Base-by-base conservation (phyloP, 768 basidiomycete species). In the Naganishia antarctica region DNA sequence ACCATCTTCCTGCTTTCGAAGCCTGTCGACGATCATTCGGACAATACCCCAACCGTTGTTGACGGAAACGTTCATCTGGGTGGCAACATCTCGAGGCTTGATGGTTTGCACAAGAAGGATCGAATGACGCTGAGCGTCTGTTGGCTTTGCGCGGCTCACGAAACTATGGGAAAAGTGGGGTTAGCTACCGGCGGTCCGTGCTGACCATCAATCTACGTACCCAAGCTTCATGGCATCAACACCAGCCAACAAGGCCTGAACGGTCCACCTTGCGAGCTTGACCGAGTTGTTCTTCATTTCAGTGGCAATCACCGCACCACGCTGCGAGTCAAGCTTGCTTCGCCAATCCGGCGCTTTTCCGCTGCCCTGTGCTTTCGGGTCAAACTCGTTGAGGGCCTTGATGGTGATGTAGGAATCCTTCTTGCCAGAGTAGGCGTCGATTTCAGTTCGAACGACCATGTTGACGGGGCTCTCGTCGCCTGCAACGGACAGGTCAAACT, bases 251-350 rank as follows among this genome's bases (percentile, higher is more conserved):
- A 97, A 83, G 74, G 89, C 89, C 81, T 97, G 92, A 18, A 97
- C 90, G 0, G 94, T 87, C 92, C 94, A 99, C 73, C 94, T 88
- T 21, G 93, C 92, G 29, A 99, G 83, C 78, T 99, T 99, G 80
- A 87, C 92, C 71, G 87, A 90, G 80, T 99, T 99, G 80, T 99
- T 99, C 82, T 98, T 99, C 96, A 98, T 98, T 82, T 99, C 96
- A 26, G 91, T 93, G 37, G 96, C 91, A 65, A 98, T 92, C 45
- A 99, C 94, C 1, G 96, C 96, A 67, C 96, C 96, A 47, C 92
- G 85, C 78, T 97, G 92, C 4, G 89, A 86, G 79, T 99, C 96
- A 45, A 99, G 81, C 79, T 94, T 94, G n/a, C 89, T 84, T 34
- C 93, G 85, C 96, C 96, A 99, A 78, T 99, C 96, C n/a, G 92